These are phyloP conservation scores for Artomyces pyxidatus DNA, from an alignment of 768 basidiomycete genomes.

Conservation along the genomic window DNA sequence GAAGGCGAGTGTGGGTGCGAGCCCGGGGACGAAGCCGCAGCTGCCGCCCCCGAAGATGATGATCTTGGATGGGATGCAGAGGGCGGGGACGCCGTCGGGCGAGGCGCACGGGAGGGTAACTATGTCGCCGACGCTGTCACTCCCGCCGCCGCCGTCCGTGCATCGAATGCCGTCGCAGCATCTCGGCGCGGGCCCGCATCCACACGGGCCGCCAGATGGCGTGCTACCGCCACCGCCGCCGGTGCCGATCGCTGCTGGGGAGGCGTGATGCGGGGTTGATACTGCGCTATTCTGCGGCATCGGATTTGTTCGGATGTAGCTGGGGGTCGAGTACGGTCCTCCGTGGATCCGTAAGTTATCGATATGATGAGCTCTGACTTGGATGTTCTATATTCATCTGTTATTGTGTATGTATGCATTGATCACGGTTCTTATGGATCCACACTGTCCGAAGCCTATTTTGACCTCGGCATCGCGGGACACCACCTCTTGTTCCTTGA, in stretches of 20 bases:
- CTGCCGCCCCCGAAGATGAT: not conserved
- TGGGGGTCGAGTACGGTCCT: no score
- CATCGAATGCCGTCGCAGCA: conserved; percentile 10
- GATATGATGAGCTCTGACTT: no score
- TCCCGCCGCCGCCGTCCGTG: not conserved
- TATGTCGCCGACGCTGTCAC: not conserved
- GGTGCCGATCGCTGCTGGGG: conserved; percentile 7
- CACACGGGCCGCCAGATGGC: not conserved
- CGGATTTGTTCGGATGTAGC: no score
- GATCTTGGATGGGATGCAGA: conserved; percentile 1
- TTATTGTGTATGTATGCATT: no score
- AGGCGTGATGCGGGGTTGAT: conserved; percentile 4
- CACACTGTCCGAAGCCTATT: no score
- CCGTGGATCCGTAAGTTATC: no score
- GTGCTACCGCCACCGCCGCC: conserved; percentile 3
- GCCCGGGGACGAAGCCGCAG: conserved; percentile 2
- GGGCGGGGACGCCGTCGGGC: conserved; percentile 12
- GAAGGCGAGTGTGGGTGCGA: not conserved
- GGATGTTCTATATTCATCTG: no score
- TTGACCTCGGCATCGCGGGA: no score
- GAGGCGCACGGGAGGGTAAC: conserved; percentile 8
- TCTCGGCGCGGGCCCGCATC: not conserved
- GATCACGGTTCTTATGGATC: no score
- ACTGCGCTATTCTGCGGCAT: no score
- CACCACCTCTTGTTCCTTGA: no score